Evolutionary conservation across 2,329 filamentous ascomycete species (phyloP).

Genomic region (Aspergillus floridensis): DNA sequence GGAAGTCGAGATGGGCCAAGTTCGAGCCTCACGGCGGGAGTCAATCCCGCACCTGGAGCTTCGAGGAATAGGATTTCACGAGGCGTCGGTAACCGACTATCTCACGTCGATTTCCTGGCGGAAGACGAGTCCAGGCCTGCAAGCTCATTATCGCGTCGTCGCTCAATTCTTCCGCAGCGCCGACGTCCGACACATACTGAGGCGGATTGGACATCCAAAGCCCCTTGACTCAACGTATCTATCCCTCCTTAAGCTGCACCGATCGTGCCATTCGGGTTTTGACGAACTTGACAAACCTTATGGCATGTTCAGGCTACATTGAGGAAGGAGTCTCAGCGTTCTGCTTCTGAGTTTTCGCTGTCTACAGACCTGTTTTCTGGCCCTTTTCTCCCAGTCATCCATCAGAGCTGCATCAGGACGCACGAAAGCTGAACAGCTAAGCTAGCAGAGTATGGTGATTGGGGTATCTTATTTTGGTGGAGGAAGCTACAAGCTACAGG

Average conservation of each 20-base stretch:
- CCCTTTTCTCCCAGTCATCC: not conserved
- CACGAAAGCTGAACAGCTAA: not conserved
- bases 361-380: not conserved
- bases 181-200: slow-evolving; percentile 38
- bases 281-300: not conserved
- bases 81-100: slow-evolving; percentile 37
- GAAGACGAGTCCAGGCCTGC: slow-evolving; percentile 39
- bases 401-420: not conserved
- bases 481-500: not conserved
- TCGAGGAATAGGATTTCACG: slow-evolving; percentile 38
- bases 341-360: not conserved
- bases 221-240: not conserved
- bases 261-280: not conserved
- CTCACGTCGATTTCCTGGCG: slow-evolving; percentile 35
- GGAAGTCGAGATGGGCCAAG: slow-evolving; percentile 42
- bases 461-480: not conserved
- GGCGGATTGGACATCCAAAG: slow-evolving; percentile 35
- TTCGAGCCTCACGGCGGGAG: slow-evolving; percentile 27
- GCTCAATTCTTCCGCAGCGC: slow-evolving; percentile 38
- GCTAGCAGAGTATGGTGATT: not conserved
- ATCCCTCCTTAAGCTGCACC: not conserved
- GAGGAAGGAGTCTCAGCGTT: not conserved
- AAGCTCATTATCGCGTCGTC: slow-evolving; percentile 31
- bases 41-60: slow-evolving; percentile 32
- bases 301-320: not conserved